phyloP scores from a whole-genome alignment of 495 filamentous ascomycete genomes.

The Penicillium robsamsonii region DNA sequence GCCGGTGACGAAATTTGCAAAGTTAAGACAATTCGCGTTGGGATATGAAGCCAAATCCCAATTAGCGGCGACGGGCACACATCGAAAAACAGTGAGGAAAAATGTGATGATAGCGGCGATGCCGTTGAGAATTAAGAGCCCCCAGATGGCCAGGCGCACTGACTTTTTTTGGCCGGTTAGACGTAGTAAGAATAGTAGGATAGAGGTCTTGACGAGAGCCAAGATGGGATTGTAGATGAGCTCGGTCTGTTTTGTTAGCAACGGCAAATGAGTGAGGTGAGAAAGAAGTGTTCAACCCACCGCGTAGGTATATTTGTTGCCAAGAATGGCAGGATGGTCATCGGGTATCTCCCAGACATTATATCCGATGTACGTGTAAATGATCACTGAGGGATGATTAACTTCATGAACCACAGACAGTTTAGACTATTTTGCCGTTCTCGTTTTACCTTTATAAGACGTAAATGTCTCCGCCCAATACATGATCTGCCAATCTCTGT shows the following conservation, averaged over 20 bases:
- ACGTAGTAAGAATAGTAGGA: slow-evolving; percentile 48
- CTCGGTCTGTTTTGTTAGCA: slow-evolving; percentile 42
- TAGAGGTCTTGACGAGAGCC: slow-evolving; percentile 53
- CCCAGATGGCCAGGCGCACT: slow-evolving; percentile 39
- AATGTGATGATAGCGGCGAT: slow-evolving; percentile 48
- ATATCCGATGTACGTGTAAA: slow-evolving; percentile 47
- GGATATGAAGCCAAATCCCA: slow-evolving; percentile 25
- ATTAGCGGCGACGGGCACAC: slow-evolving; percentile 39
- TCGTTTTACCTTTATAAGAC: slow-evolving; percentile 14
- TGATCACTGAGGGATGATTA: slow-evolving; percentile 35
- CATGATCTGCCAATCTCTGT: slow-evolving; percentile 13
- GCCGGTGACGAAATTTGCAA: slow-evolving; percentile 27
- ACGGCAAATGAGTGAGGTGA: background rate
- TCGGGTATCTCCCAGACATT: slow-evolving; percentile 38
- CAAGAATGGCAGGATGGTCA: background rate
- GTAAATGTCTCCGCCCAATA: slow-evolving; percentile 23
- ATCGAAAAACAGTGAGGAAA: slow-evolving; percentile 54
- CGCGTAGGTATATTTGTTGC: slow-evolving; percentile 17
- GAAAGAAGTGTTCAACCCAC: background rate
- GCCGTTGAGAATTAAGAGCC: slow-evolving; percentile 43
- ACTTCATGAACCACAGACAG: background rate
- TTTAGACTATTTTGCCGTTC: too few relatives aligned
- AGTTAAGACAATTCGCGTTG: slow-evolving; percentile 17
- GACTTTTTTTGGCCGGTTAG: slow-evolving; percentile 30
- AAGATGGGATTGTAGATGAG: slow-evolving; percentile 61